These are phyloP conservation scores for Babesia caballi DNA, from an alignment of 169 alveolate genomes.

Conservation along the genomic window DNA sequence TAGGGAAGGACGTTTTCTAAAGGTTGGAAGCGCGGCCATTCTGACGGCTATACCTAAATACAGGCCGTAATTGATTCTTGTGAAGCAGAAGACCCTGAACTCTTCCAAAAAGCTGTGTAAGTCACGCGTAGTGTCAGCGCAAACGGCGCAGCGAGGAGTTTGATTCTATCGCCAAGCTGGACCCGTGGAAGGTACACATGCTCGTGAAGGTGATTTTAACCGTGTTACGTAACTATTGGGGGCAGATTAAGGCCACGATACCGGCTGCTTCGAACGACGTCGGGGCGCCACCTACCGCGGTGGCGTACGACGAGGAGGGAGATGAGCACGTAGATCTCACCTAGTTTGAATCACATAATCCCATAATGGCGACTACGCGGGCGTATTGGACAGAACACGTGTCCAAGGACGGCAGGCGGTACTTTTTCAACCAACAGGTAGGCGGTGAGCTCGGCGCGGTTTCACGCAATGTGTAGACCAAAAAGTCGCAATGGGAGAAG, in stretches of 20 bases:
- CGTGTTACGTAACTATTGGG: background rate
- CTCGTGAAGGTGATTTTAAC: conserved; percentile 36
- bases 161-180: conserved; percentile 40
- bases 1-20: conserved; percentile 57
- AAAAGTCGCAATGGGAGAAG: conserved; percentile 79
- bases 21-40: background rate
- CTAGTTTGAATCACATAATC: background rate
- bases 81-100: conserved; percentile 39
- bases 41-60: background rate
- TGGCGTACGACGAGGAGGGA: background rate
- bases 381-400: conserved; percentile 77
- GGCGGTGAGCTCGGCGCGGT: background rate
- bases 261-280: conserved; percentile 19
- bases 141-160: conserved; percentile 32
- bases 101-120: conserved; percentile 52
- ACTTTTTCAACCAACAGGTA: conserved; percentile 74
- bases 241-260: conserved; percentile 5
- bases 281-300: conserved; percentile 24
- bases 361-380: background rate
- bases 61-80: conserved; percentile 53
- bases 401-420: conserved; percentile 80
- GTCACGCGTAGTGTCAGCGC: background rate
- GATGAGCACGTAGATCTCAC: conserved; percentile 59
- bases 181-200: conserved; percentile 60
- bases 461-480: conserved; percentile 57